A percentile compares a stretch with the other conserved stretches of the same genome.
Conservation (phyloP, 1,284 basidiomycete species). For the Phaffia rhodozyma region DNA sequence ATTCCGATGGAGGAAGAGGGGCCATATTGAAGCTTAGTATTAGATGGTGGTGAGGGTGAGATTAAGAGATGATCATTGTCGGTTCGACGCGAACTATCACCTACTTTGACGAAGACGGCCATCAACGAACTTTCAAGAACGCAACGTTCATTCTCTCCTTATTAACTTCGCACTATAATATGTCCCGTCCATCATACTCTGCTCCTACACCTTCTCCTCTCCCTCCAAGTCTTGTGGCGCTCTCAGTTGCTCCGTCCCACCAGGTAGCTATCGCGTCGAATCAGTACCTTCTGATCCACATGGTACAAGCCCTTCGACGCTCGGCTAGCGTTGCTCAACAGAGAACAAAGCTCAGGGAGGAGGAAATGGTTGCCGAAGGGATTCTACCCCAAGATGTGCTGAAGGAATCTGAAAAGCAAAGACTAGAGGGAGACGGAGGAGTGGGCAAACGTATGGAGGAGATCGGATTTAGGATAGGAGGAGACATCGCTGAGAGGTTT, state of each 20-base stretch:
- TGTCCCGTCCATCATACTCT: constrained; percentile 29
- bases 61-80: neutral
- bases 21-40: neutral
- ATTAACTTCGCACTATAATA: constrained; percentile 14
- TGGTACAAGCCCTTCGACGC: constrained; percentile 55
- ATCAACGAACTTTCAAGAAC: neutral
- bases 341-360: constrained; percentile 39
- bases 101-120: neutral
- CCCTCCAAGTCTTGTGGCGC: constrained; percentile 28
- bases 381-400: constrained; percentile 7
- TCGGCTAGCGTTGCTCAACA: constrained; percentile 52
- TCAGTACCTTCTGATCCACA: constrained; percentile 73
- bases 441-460: constrained; percentile 58
- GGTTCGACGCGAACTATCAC: neutral
- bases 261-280: constrained; percentile 61
- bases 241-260: constrained; percentile 32
- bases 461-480: constrained; percentile 76
- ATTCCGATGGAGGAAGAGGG: too few relatives aligned
- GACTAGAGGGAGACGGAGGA: constrained; percentile 46
- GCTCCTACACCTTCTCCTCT: constrained; percentile 27
- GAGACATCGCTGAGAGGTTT: constrained; percentile 71
- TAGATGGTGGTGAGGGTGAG: neutral
- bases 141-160: neutral
- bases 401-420: constrained; percentile 36
- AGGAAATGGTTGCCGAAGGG: constrained; percentile 20